Evolutionary conservation across 352 stramenopile species (phyloP).

Genomic region (Pythium folliculosum): DNA sequence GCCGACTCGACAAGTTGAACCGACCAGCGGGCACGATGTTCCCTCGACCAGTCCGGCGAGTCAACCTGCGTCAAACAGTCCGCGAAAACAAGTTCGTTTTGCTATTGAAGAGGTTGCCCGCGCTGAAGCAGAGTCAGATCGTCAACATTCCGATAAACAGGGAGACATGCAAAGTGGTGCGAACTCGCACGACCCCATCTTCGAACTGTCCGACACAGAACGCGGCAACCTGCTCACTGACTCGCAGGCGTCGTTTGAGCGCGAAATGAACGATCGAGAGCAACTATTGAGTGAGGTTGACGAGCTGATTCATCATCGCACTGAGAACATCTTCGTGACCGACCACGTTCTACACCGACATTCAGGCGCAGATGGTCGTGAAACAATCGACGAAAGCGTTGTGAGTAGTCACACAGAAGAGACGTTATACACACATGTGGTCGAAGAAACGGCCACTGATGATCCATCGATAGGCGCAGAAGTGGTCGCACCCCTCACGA

Average conservation of each 20-base stretch:
- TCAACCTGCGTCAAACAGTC: not conserved
- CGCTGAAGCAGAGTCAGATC: not conserved
- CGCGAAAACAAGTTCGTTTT: conserved; percentile 5
- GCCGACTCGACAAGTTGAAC: not conserved
- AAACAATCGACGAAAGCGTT: not conserved
- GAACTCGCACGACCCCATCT: not conserved
- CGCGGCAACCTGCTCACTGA: conserved; percentile 6
- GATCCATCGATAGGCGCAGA: not conserved
- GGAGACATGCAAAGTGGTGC: not conserved
- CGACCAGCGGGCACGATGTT: not conserved
- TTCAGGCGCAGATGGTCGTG: not conserved
- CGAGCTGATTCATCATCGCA: conserved; percentile 16
- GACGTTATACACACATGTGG: not conserved
- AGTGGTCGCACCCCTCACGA: too few relatives aligned
- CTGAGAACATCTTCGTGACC: conserved; percentile 3
- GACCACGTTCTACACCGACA: conserved; percentile 13
- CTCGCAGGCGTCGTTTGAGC: conserved; percentile 13
- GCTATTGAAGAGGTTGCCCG: not conserved
- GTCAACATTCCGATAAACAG: not conserved
- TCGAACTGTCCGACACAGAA: not conserved
- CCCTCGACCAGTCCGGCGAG: not conserved
- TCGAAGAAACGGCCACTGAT: not conserved
- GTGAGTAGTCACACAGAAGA: conserved; percentile 1
- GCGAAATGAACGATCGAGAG: conserved; percentile 14
- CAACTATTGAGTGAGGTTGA: conserved; percentile 21